Percentiles rank a stretch among this genome's conserved stretches.
These are phyloP conservation scores for Adansonia grandidieri DNA, from an alignment of 441 rosid species.

Conservation along the genomic window DNA sequence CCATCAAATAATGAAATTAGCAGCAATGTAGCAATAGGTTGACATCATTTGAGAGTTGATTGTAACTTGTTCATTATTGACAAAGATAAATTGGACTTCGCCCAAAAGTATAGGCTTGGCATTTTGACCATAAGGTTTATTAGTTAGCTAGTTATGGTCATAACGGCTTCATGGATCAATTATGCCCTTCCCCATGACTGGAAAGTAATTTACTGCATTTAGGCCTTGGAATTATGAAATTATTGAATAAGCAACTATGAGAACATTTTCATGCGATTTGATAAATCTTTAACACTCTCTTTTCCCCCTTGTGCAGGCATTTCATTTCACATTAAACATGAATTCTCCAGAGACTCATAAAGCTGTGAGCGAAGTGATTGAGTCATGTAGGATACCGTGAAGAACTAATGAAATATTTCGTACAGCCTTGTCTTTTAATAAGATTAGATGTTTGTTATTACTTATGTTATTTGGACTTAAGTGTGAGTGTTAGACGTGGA, in stretches of 20 bases:
- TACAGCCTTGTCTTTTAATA: conserved; percentile 52
- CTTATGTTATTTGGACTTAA: conserved; percentile 1
- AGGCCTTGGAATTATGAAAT: not conserved
- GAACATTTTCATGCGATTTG: not conserved
- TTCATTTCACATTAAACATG: conserved; percentile 89
- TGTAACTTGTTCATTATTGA: not conserved
- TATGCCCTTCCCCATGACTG: not conserved
- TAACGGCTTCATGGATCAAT: not conserved
- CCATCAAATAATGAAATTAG: conserved; percentile 4
- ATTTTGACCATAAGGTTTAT: conserved; percentile 12
- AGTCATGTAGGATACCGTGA: conserved; percentile 80
- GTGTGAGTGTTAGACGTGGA: no score
- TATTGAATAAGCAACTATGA: not conserved
- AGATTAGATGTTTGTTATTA: conserved; percentile 38
- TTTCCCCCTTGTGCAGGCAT: conserved; percentile 54
- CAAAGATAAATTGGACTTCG: not conserved
- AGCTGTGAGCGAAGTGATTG: conserved; percentile 90
- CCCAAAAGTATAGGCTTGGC: not conserved
- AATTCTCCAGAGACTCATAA: conserved; percentile 90
- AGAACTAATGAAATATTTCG: conserved; percentile 41
- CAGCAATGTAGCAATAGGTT: conserved; percentile 4
- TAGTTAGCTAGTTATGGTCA: not conserved
- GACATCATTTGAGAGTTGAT: not conserved
- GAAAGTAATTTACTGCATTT: conserved; percentile 12
- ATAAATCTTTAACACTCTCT: not conserved